These are phyloP conservation scores for Pogostemon cablin DNA, from an alignment of 257 asterid genomes.

Conservation along the genomic window DNA sequence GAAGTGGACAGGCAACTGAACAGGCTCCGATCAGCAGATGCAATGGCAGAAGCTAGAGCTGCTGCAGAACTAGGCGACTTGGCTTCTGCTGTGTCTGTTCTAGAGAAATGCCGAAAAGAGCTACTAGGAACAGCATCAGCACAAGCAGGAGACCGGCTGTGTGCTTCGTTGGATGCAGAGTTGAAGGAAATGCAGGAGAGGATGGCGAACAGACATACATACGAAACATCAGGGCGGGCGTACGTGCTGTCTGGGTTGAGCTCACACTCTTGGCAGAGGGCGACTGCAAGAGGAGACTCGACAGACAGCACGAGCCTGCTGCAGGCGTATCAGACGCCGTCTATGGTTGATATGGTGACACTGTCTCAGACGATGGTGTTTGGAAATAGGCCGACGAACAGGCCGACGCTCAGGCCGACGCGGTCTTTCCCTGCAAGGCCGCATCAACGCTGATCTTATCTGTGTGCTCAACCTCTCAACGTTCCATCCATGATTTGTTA, in stretches of 20 bases:
- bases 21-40: slow-evolving; percentile 73
- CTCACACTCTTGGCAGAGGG: slow-evolving; percentile 97
- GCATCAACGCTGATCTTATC: slow-evolving; percentile 41
- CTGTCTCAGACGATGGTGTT: slow-evolving; percentile 72
- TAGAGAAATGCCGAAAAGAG: slow-evolving; percentile 57
- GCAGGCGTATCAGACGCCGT: slow-evolving; percentile 84
- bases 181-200: slow-evolving; percentile 83
- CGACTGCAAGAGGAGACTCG: slow-evolving; percentile 91
- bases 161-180: slow-evolving; percentile 65
- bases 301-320: slow-evolving; percentile 62
- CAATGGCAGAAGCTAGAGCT: slow-evolving; percentile 72
- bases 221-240: slow-evolving; percentile 87
- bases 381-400: slow-evolving; percentile 43
- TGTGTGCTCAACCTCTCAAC: background rate
- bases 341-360: slow-evolving; percentile 90
- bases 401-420: slow-evolving; percentile 44
- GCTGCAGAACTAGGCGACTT: slow-evolving; percentile 79
- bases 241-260: slow-evolving; percentile 89
- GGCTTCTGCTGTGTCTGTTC: slow-evolving; percentile 52
- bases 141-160: slow-evolving; percentile 64
- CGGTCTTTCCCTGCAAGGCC: slow-evolving; percentile 50
- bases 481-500: slow-evolving; percentile 1
- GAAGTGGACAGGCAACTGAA: slow-evolving; percentile 86
- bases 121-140: slow-evolving; percentile 60
- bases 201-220: slow-evolving; percentile 68